These are phyloP conservation scores for Vigna reflexopilosa DNA, from an alignment of 306 rosid genomes.

Conservation along the genomic window DNA sequence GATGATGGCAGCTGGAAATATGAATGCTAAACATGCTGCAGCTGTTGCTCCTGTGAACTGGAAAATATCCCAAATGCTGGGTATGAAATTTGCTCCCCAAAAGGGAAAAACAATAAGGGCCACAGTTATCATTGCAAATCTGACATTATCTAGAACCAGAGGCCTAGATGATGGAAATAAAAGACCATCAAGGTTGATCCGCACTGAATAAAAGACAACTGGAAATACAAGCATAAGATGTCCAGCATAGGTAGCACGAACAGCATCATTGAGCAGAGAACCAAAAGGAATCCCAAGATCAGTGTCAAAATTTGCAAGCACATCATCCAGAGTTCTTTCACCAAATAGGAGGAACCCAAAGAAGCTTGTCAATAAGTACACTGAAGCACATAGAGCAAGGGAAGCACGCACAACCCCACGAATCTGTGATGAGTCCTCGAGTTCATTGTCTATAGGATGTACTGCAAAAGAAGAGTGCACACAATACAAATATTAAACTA, in stretches of 20 bases:
- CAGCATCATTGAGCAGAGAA: constrained; percentile 71
- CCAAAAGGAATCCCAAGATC: constrained; percentile 83
- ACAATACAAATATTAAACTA: constrained; percentile 10
- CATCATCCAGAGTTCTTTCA: constrained; percentile 82
- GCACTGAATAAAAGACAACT: constrained; percentile 73
- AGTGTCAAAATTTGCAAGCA: constrained; percentile 85
- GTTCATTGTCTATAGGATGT: constrained; percentile 81
- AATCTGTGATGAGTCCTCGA: constrained; percentile 73
- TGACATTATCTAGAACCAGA: constrained; percentile 63
- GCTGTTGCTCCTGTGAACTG: constrained; percentile 65
- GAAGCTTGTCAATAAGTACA: constrained; percentile 82
- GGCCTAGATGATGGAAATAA: constrained; percentile 73
- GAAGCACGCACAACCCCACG: constrained; percentile 70
- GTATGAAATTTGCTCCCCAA: constrained; percentile 64
- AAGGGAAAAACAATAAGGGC: constrained; percentile 46
- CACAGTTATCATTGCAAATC: constrained; percentile 68
- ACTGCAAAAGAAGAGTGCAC: constrained; percentile 64
- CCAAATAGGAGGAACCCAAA: constrained; percentile 93
- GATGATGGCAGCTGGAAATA: constrained; percentile 56
- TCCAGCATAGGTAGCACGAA: constrained; percentile 89
- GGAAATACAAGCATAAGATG: constrained; percentile 93
- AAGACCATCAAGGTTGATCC: constrained; percentile 83
- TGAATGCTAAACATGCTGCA: constrained; percentile 59
- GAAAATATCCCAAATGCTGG: constrained; percentile 74
- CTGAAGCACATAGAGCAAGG: constrained; percentile 77